phyloP scores from a whole-genome alignment of 78 protist genomes.

The Blattamonas nauphoetae region DNA sequence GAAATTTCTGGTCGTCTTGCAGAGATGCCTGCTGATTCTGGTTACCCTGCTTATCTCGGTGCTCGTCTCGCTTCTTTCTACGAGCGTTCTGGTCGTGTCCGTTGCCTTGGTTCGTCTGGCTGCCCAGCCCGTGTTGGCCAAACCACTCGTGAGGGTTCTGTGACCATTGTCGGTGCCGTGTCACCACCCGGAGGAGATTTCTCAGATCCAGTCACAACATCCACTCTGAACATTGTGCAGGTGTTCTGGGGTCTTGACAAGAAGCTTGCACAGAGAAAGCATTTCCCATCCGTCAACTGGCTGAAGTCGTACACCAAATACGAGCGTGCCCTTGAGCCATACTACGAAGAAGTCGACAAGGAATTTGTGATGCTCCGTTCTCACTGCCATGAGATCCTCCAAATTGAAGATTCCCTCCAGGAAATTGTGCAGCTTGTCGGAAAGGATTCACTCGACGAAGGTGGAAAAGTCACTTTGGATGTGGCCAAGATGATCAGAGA shows the following conservation, averaged over 20 bases:
- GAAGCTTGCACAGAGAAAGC: slow-evolving; percentile 98
- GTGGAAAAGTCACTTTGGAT: slow-evolving; percentile 87
- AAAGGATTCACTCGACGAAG: slow-evolving; percentile 93
- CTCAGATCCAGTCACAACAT: slow-evolving; percentile 95
- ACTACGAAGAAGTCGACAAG: slow-evolving; percentile 66
- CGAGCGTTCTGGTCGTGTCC: slow-evolving; percentile 91
- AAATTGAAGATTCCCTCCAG: slow-evolving; percentile 85
- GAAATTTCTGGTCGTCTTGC: slow-evolving; percentile 99
- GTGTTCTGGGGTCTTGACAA: slow-evolving; percentile 99
- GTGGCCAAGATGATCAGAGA: slow-evolving; percentile 89
- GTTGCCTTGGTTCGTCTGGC: slow-evolving; percentile 72
- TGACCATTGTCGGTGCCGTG: slow-evolving; percentile 97
- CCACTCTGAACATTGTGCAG: slow-evolving; percentile 98
- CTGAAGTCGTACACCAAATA: slow-evolving; percentile 74
- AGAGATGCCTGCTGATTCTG: slow-evolving; percentile 99
- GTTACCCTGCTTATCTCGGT: slow-evolving; percentile 99
- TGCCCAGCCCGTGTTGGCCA: slow-evolving; percentile 48
- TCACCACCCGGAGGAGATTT: slow-evolving; percentile 99
- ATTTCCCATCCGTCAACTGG: slow-evolving; percentile 99
- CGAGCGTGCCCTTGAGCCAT: slow-evolving; percentile 68
- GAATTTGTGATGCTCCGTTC: slow-evolving; percentile 70
- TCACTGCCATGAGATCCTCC: slow-evolving; percentile 71
- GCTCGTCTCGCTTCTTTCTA: slow-evolving; percentile 98
- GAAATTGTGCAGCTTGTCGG: slow-evolving; percentile 98
- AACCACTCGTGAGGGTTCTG: slow-evolving; percentile 78